Percentiles rank a stretch among this genome's conserved stretches.
Conservation (phyloP, 2,329 filamentous ascomycete genomes). For the Aspergillus sp. region DNA sequence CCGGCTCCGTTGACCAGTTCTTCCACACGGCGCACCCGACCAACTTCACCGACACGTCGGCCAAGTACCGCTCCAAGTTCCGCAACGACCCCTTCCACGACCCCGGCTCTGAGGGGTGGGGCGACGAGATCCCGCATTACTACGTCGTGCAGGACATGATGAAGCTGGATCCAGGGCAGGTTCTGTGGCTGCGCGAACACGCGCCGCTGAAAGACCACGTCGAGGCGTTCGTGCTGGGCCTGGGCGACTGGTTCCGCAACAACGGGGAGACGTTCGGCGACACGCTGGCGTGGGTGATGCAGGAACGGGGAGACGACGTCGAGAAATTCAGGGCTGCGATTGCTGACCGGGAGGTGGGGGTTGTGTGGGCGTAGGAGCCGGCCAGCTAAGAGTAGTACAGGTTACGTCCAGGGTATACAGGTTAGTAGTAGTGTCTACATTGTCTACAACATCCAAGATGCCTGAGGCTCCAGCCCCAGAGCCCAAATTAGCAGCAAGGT, state of each 20-base stretch:
- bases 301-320: conserved; percentile 45
- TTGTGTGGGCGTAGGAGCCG: conserved; percentile 14
- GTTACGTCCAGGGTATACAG: no score
- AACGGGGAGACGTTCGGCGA: conserved; percentile 55
- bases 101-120: conserved; percentile 52
- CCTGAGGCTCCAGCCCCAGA: neutral
- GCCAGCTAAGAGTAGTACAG: no score
- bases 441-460: neutral
- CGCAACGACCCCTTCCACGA: conserved; percentile 42
- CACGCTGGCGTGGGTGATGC: conserved; percentile 49
- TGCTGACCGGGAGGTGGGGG: conserved; percentile 21
- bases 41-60: conserved; percentile 13
- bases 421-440: neutral
- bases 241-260: conserved; percentile 54
- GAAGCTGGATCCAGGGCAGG: conserved; percentile 52
- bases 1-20: conserved; percentile 9
- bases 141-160: conserved; percentile 57
- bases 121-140: conserved; percentile 54
- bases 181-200: conserved; percentile 49
- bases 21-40: conserved; percentile 17
- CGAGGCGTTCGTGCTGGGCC: conserved; percentile 41
- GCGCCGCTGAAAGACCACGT: conserved; percentile 50
- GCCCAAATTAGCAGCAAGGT: neutral
- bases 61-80: conserved; percentile 39
- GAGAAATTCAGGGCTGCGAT: conserved; percentile 29